These are phyloP conservation scores for Suillus subaureus DNA, from an alignment of 768 basidiomycete genomes.

Conservation along the genomic window DNA sequence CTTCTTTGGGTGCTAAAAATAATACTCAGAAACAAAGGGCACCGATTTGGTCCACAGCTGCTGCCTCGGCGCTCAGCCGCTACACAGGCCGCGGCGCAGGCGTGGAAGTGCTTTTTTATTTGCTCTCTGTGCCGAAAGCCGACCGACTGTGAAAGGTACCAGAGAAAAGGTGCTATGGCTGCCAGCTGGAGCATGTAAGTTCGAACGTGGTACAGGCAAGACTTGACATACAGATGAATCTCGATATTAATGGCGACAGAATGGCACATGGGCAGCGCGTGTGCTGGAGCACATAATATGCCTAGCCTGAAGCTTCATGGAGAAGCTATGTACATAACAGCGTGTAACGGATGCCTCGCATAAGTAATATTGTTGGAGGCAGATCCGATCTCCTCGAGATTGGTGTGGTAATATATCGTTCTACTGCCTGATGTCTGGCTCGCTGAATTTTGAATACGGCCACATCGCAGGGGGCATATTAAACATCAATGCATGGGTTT, in stretches of 20 bases:
- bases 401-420: conserved; percentile 1
- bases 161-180: neutral
- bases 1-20: neutral
- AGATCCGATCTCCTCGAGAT: conserved; percentile 8
- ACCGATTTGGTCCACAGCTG: neutral
- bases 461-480: neutral
- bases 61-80: neutral
- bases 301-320: conserved; percentile 4
- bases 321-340: conserved; percentile 8
- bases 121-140: neutral
- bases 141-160: neutral
- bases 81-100: neutral
- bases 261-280: neutral
- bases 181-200: neutral
- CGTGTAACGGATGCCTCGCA: conserved; percentile 4
- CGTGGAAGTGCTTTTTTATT: neutral
- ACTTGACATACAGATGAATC: neutral
- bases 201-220: neutral
- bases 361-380: conserved; percentile 1
- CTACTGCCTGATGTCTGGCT: neutral
- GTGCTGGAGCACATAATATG: conserved; percentile 9
- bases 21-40: neutral
- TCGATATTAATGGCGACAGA: neutral
- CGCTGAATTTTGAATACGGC: conserved; percentile 6
- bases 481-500: conserved; percentile 1